Base-by-base conservation (phyloP, 2,329 filamentous ascomycete species). In the Nigrospora osmanthi region DNA sequence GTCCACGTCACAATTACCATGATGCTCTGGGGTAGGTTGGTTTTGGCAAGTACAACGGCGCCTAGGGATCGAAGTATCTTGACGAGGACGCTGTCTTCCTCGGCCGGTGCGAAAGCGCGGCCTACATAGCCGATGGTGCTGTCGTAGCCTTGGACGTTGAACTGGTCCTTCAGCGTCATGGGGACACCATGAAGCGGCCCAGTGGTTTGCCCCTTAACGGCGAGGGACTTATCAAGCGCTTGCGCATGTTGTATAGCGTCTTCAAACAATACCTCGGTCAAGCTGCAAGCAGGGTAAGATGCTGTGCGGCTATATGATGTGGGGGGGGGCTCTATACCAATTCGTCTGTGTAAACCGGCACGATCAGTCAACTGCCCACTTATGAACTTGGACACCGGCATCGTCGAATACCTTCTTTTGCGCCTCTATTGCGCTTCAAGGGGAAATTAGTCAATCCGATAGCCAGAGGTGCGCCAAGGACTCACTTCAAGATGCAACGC, bases 61-160 rank as follows among this genome's bases (percentile, higher is more conserved):
- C 78, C 78, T 38, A 76, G 56, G 0, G 57, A 50, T 30, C 66
- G 66, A 14, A 81, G 52, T 40, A 78, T 68, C 13, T 66, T 58
- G 2, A 78, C 72, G 0, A 81, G 49, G 1, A 67, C 64, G 4
- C 71, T 71, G 53, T 81, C 70, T 10, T 73, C 63, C 0, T 48
- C 46, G 2, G 75, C 75, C 1, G 75, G 75, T 2, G 66, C 56
- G 44, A 73, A 73, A 0, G 73, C 67, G 39, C 66, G 64, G 10
- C 65, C 67, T 2, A 78, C 72, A 50, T 82, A 82, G 7, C 80
- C 80, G 4, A 83, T 60, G 0, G 80, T 81, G 0, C 72, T 72
- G 43, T 82, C 76, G 4, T 71, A 57, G 2, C 75, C 78, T 47
- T 72, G 72, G 36, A 84, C 64, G 19, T 81, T 73, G 58, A 83